A percentile compares a stretch with the other conserved stretches of the same genome.
Evolutionary conservation across 805 yeast species (phyloP).

Genomic region (Ascoidea asiatica): DNA sequence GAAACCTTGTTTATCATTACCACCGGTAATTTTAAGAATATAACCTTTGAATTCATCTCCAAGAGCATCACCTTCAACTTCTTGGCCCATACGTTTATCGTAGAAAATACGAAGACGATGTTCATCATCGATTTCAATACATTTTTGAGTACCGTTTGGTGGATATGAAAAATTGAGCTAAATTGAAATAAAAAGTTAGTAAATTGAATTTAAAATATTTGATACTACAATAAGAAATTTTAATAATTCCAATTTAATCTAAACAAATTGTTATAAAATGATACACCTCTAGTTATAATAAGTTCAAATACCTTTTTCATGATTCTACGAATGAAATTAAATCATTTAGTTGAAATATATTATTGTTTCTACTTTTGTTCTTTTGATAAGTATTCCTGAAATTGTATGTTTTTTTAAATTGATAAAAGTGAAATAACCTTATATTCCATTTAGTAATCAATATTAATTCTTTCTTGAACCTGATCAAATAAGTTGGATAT

Average conservation of each 20-base stretch:
- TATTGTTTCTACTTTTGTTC: too few relatives aligned
- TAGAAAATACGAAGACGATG: conserved; percentile 96
- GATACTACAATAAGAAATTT: too few relatives aligned
- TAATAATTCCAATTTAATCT: not conserved
- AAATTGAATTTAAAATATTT: conserved; percentile 3
- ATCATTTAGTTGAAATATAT: too few relatives aligned
- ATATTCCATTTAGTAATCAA: too few relatives aligned
- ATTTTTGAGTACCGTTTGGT: conserved; percentile 99
- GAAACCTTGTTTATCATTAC: conserved; percentile 99
- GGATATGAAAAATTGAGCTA: conserved; percentile 99
- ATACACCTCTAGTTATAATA: not conserved
- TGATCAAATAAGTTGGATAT: too few relatives aligned
- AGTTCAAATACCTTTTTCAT: too few relatives aligned
- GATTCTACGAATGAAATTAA: too few relatives aligned
- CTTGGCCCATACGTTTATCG: conserved; percentile 99
- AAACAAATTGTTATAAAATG: not conserved
- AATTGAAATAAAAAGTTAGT: conserved; percentile 13
- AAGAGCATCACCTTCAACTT: conserved; percentile 96
- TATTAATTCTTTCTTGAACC: too few relatives aligned
- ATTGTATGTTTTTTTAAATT: too few relatives aligned
- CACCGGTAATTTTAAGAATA: conserved; percentile 97
- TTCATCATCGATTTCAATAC: conserved; percentile 96
- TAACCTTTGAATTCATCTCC: conserved; percentile 99
- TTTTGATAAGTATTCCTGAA: too few relatives aligned
- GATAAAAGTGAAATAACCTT: too few relatives aligned